Base-by-base conservation (phyloP, 2,329 filamentous ascomycete species). In the Geoglossum cookeanum region DNA sequence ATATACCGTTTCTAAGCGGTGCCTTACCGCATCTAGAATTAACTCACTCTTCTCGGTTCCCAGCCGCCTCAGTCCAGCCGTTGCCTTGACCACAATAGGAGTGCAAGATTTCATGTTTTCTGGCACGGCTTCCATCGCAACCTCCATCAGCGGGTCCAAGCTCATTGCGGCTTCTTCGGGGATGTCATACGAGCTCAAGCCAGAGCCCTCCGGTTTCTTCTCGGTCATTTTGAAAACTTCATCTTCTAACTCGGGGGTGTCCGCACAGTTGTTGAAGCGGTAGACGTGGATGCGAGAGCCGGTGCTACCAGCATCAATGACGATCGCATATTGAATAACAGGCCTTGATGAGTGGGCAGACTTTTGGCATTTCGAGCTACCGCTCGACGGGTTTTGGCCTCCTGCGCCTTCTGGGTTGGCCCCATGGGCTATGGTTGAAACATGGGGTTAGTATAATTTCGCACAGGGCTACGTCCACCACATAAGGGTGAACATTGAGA, bases 241-340 rank as follows among this genome's bases (percentile, higher is more conserved):
- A 67, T 82, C 75, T 72, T 98, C 92, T 55, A 98, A 79, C 72
- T 96, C 90, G 30, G 92, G 92, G n/a, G 90, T 90, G 6, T 87
- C 74, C 11, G 90, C 92, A 73, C 91, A 98, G 75, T 97, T 97
- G 77, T 97, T 97, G 80, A 97, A 98, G 68, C 89, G 87, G 78
- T 96, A 98, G 59, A 97, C 89, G 74, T 98, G 94, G 68, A 98
- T 96, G 64, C 92, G 85, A 60, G 92, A 97, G 60, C 92, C 92
- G 57, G 92, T 97, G 75, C 90, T 97, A 64, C 92, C 92, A 53
- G 92, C 92, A 71, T 98, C 92, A 66, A 98, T 87, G 92, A 98
- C 98, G 66, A 97, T 79, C 60, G 92, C 94, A 74, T 97, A 98
- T 69, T 98, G 92, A 60, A 96, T 84, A 63, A 98, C 80, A 55